Base-by-base conservation (phyloP, 2,329 filamentous ascomycete genomes). In the Fusarium buxicola region DNA sequence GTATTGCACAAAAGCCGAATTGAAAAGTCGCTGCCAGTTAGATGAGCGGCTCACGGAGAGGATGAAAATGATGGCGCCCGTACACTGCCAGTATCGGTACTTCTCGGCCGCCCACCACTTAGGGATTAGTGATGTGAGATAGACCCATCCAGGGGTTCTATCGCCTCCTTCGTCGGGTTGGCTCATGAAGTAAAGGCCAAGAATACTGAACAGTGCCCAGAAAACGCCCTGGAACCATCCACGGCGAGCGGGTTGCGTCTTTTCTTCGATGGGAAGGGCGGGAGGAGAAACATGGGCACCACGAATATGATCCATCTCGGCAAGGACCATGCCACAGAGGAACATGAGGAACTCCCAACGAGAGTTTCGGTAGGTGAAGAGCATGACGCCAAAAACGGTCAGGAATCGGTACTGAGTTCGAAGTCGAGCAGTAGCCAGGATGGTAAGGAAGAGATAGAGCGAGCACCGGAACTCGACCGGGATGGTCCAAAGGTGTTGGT, bases 401-500 rank as follows among this genome's bases (percentile, higher is more conserved):
- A 78, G 58, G 27, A 82, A 74, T 16, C 86, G 77, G 39, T 80
- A 65, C 18, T 55, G 55, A 10, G 75, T 77, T 32, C 77, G 77
- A 28, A 86, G 69, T 24, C 81, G 76, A 7, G 82, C 81, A 9
- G 82, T 79, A 16, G 78, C 84, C 5, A 86, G 57, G 18, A 86
- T 72, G 11, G 79, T 77, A 8, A 87, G 73, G 71, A 87, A 88
- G 9, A 88, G 77, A 55, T 84, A 78, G 70, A 88, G 80, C 3
- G 84, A 86, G 70, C 82, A 84, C 57, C 82, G 78, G 67, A 85
- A 86, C 70, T 88, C 86, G 41, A 86, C 80, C 3, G 86, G 85
- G 38, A 88, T 87, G 6, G 86, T 88, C 86, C 86, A 88, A 21
- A 88, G 73, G 60, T 88, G 86, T 24, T 84, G 78, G 66, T 87